Percentiles rank a stretch among this genome's conserved stretches.
Evolutionary conservation across 768 basidiomycete species (phyloP).

Genomic region (Rhizopogon roseolus): DNA sequence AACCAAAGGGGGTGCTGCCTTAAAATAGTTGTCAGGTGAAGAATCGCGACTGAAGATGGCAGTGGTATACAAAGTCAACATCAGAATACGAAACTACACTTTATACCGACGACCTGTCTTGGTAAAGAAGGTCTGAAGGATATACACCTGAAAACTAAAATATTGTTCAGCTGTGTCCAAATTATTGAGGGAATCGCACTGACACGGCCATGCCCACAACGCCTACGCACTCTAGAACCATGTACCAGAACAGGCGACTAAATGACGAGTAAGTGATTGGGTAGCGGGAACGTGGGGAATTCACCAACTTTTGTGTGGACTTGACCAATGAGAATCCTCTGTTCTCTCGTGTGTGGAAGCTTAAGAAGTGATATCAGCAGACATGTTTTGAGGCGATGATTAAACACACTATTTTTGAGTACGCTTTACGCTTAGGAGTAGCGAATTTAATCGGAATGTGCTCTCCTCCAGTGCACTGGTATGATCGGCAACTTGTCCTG

Average conservation of each 20-base stretch:
- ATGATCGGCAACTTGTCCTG: conserved; percentile 86
- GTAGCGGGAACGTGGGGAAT: neutral
- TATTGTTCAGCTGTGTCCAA: conserved; percentile 1
- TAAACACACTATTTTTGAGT: conserved; percentile 88
- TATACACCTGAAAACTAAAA: conserved; percentile 78
- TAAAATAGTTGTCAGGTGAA: too few relatives aligned
- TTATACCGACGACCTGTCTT: conserved; percentile 86
- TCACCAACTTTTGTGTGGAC: conserved; percentile 75
- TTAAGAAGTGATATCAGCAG: conserved; percentile 25
- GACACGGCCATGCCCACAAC: conserved; percentile 87
- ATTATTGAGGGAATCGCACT: conserved; percentile 25
- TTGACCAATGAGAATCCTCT: conserved; percentile 91
- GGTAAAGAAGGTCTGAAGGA: conserved; percentile 97
- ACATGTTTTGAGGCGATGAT: neutral
- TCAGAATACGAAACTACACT: conserved; percentile 42
- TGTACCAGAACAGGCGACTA: conserved; percentile 94
- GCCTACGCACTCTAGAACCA: conserved; percentile 70
- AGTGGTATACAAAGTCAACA: neutral
- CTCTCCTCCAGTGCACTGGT: conserved; percentile 94
- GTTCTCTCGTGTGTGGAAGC: conserved; percentile 92
- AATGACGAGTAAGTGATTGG: neutral
- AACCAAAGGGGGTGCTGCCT: neutral
- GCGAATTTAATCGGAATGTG: conserved; percentile 83
- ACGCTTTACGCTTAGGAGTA: conserved; percentile 86
- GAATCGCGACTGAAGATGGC: neutral